These are phyloP conservation scores for Brassica hybrid DNA, from an alignment of 441 rosid species.

Conservation along the genomic window DNA sequence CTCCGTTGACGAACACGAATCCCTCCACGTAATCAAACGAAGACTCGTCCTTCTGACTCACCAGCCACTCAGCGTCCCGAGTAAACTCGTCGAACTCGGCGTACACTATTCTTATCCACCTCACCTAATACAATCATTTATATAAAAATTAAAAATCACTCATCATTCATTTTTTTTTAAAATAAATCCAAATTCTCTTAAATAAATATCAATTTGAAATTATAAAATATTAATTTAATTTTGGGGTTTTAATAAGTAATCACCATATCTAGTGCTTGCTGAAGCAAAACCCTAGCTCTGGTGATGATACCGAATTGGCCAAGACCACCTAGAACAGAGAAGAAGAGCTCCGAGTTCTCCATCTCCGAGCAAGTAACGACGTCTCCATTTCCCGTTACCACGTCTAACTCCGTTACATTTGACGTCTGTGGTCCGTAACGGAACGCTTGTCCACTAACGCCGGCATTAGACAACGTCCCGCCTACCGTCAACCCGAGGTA, in stretches of 20 bases:
- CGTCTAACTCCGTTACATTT: too few relatives aligned
- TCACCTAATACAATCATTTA: slow-evolving; percentile 58
- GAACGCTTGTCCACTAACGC: too few relatives aligned
- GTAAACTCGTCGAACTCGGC: slow-evolving; percentile 68
- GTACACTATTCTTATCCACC: slow-evolving; percentile 89
- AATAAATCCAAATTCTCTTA: neutral
- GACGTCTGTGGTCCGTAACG: too few relatives aligned
- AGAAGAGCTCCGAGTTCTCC: slow-evolving; percentile 69
- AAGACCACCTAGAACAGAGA: slow-evolving; percentile 78
- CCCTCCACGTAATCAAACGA: slow-evolving; percentile 93
- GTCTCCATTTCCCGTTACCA: slow-evolving; percentile 82
- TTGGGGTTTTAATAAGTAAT: neutral
- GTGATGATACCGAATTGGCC: slow-evolving; percentile 99
- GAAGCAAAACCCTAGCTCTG: slow-evolving; percentile 67
- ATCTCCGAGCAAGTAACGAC: slow-evolving; percentile 58
- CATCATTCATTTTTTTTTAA: too few relatives aligned
- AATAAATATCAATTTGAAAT: neutral
- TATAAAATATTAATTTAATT: neutral
- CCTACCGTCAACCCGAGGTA: slow-evolving; percentile 86
- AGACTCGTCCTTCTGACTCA: slow-evolving; percentile 54
- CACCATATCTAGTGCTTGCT: slow-evolving; percentile 85
- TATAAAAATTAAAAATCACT: too few relatives aligned
- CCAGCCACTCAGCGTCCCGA: slow-evolving; percentile 79
- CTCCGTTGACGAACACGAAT: slow-evolving; percentile 78
- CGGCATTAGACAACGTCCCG: slow-evolving; percentile 89